Percentiles rank a stretch among this genome's conserved stretches.
Conservation (phyloP, 2,329 filamentous ascomycete genomes). For the Botrytis fabae region DNA sequence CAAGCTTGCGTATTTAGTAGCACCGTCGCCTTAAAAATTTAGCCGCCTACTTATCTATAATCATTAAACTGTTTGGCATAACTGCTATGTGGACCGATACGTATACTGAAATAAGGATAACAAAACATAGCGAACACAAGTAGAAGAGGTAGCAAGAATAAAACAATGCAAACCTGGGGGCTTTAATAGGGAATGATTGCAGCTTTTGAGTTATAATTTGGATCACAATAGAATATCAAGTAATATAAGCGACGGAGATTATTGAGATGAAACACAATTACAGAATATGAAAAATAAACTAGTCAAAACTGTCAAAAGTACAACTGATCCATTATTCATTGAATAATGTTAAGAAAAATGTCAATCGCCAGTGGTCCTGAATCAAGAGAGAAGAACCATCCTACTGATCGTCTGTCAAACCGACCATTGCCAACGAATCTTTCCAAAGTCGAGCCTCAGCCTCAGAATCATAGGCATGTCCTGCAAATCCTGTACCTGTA, state of each 20-base stretch:
- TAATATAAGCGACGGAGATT: not conserved
- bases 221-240: not conserved
- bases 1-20: no score
- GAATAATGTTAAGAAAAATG: not conserved
- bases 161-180: no score
- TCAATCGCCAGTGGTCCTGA: not conserved
- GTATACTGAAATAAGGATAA: no score
- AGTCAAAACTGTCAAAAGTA: not conserved
- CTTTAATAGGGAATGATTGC: not conserved
- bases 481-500: conserved; percentile 32
- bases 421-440: conserved; percentile 41
- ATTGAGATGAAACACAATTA: no score
- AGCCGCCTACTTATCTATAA: no score
- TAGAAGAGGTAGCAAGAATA: no score
- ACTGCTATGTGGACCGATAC: no score
- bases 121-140: no score
- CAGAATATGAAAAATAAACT: no score
- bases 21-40: no score
- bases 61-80: no score
- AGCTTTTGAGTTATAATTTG: not conserved
- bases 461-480: conserved; percentile 42
- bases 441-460: conserved; percentile 47
- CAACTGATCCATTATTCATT: no score
- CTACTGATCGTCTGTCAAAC: conserved; percentile 31
- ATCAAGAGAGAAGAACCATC: not conserved